Base-by-base conservation (phyloP, 2,329 filamentous ascomycete genomes). In the Fusarium sambucinum region DNA sequence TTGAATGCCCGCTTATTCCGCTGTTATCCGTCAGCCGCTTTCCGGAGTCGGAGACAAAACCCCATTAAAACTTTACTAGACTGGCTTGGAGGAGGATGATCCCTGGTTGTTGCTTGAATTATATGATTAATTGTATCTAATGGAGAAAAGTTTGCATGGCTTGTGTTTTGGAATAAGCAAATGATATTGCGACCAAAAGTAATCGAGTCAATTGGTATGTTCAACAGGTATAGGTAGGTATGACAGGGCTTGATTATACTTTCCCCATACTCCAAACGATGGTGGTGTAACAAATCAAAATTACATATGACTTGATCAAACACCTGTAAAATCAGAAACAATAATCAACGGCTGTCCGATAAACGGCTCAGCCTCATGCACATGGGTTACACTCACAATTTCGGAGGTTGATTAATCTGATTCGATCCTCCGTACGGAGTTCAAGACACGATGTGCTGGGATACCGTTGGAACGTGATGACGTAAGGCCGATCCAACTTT, bases 401-500 rank as follows among this genome's bases (percentile, higher is more conserved):
- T n/a, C n/a, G n/a, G n/a, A n/a, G n/a, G n/a, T n/a, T n/a, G n/a
- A n/a, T n/a, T 32, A 27, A 25, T 50, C 16, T 10, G n/a, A 46
- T 46, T 12, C 35, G 35, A 21, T 13, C 6, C 35, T 19, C 35
- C 21, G 21, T 19, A 35, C 30, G 16, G 27, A 19, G 7, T 29
- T 19, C 0, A 37, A 9, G 47, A 29, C 42, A 45, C 27, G 42
- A 45, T 27, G n/a, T 29, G n/a, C 47, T 6, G 33, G 33, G 47
- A 27, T 40, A 12, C 23, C 23, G 23, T 21, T 35, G 35, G 37
- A 32, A 45, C 19, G 19, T 73, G 70, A 74, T 74, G 72, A 74
- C 72, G 72, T 74, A 74, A 74, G 71, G 68, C 45, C 61, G 58
- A 64, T 64, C 55, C 47, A 54, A 64, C 30, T 60, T 48, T 14